Conservation (phyloP, 2,329 filamentous ascomycete genomes). For the Aspergillus japonicus region DNA sequence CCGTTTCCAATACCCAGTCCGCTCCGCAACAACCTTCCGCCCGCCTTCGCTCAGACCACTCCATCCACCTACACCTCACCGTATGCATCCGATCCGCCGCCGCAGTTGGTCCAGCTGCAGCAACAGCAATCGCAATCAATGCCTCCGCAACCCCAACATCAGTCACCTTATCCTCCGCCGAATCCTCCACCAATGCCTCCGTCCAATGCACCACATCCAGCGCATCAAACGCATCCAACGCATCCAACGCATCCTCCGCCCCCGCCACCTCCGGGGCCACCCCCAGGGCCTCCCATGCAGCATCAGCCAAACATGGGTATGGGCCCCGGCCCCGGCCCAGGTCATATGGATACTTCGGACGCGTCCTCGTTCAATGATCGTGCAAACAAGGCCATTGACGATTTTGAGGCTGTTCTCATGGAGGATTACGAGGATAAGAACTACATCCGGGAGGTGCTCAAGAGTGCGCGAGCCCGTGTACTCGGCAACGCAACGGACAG, state of each 20-base stretch:
- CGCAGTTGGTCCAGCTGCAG: constrained; percentile 32
- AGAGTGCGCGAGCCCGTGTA: constrained; percentile 43
- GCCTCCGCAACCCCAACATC: constrained; percentile 23
- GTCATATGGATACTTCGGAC: constrained; percentile 26
- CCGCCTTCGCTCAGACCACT: constrained; percentile 38
- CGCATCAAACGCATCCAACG: constrained; percentile 7
- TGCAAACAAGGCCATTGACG: constrained; percentile 46
- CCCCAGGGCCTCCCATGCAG: constrained; percentile 18
- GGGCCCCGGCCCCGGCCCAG: constrained; percentile 18
- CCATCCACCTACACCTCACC: constrained; percentile 43
- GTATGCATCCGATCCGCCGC: constrained; percentile 40
- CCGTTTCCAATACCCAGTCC: constrained; percentile 38
- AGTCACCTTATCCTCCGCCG: constrained; percentile 27
- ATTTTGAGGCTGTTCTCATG: constrained; percentile 46
- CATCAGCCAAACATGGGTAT: constrained; percentile 19
- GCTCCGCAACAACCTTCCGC: constrained; percentile 40
- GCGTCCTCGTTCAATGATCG: constrained; percentile 40
- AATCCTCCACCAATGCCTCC: constrained; percentile 16
- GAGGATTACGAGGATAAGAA: constrained; percentile 48
- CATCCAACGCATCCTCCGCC: constrained; percentile 17
- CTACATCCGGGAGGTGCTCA: constrained; percentile 45
- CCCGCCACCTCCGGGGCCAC: constrained; percentile 16
- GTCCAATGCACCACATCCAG: constrained; percentile 14
- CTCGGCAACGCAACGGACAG: constrained; percentile 41
- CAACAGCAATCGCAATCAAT: constrained; percentile 29